A percentile compares a stretch with the other conserved stretches of the same genome.
Evolutionary conservation across 164 flowering plant species (phyloP).

Genomic region (Sextonia rubra): DNA sequence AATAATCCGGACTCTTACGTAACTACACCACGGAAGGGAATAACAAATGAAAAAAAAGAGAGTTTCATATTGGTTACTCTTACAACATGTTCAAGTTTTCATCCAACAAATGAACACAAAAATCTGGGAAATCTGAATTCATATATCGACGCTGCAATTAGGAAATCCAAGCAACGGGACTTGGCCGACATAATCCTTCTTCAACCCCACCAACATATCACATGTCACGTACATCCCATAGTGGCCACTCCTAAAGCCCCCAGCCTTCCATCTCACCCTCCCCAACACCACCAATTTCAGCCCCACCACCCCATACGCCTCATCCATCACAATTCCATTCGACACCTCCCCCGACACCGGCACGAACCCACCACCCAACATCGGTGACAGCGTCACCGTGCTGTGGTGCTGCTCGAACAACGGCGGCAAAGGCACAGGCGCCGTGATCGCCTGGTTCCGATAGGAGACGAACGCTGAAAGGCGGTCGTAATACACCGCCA

Average conservation of each 20-base stretch:
- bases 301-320: slow-evolving; percentile 58
- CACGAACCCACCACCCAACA: slow-evolving; percentile 43
- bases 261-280: slow-evolving; percentile 64
- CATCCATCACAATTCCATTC: slow-evolving; percentile 49
- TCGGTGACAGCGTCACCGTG: slow-evolving; percentile 61
- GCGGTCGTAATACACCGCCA: slow-evolving; percentile 51
- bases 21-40: neutral
- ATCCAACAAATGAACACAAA: neutral
- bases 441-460: slow-evolving; percentile 55
- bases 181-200: slow-evolving; percentile 50
- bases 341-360: slow-evolving; percentile 59
- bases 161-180: slow-evolving; percentile 70
- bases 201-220: slow-evolving; percentile 63
- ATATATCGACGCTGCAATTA: slow-evolving; percentile 46
- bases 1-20: too few relatives aligned
- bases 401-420: slow-evolving; percentile 36
- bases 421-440: slow-evolving; percentile 51
- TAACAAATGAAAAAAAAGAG: neutral
- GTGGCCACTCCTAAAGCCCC: slow-evolving; percentile 34
- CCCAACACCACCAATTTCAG: slow-evolving; percentile 62
- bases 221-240: slow-evolving; percentile 56
- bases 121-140: neutral
- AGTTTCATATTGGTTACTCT: neutral
- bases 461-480: slow-evolving; percentile 53
- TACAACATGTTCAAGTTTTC: too few relatives aligned